Conservation (phyloP, 495 filamentous ascomycete genomes). For the Thozetella sp. region DNA sequence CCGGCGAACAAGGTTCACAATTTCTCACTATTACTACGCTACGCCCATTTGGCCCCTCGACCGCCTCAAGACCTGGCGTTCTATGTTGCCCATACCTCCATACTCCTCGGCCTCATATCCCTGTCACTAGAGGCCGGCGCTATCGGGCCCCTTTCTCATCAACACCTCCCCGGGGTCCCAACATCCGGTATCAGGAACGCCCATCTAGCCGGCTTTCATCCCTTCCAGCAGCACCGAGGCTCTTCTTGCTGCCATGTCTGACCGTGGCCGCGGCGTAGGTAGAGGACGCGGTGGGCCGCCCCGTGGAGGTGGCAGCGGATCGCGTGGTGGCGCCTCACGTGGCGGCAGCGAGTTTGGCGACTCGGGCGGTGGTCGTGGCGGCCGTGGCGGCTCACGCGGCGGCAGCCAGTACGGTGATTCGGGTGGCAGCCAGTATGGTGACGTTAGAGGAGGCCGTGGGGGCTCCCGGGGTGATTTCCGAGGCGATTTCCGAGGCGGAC, state of each 20-base stretch:
- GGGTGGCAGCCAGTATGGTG: conserved; percentile 24
- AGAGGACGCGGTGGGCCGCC: conserved; percentile 19
- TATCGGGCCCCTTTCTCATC: too few species aligned
- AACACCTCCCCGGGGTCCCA: too few species aligned
- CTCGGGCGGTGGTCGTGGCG: conserved; percentile 21
- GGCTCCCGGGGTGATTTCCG: conserved; percentile 16
- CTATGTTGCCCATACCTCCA: too few species aligned
- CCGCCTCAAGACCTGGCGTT: too few species aligned
- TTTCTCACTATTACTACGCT: too few species aligned
- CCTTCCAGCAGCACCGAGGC: neutral
- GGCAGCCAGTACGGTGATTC: conserved; percentile 22
- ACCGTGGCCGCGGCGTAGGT: conserved; percentile 11
- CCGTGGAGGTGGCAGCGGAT: conserved; percentile 11
- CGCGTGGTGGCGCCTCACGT: conserved; percentile 5
- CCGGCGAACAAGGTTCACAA: too few species aligned
- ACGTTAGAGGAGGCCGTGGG: conserved; percentile 14
- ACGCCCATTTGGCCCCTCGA: too few species aligned
- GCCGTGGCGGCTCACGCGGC: conserved; percentile 15
- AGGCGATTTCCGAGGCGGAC: conserved; percentile 15
- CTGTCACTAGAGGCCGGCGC: too few species aligned
- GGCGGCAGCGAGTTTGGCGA: conserved; percentile 23
- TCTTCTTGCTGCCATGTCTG: conserved; percentile 3
- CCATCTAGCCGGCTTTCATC: neutral
- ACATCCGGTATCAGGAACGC: too few species aligned
- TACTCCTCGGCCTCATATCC: too few species aligned